Base-by-base conservation (phyloP, 768 basidiomycete genomes). In the Naganishia kalamii region DNA sequence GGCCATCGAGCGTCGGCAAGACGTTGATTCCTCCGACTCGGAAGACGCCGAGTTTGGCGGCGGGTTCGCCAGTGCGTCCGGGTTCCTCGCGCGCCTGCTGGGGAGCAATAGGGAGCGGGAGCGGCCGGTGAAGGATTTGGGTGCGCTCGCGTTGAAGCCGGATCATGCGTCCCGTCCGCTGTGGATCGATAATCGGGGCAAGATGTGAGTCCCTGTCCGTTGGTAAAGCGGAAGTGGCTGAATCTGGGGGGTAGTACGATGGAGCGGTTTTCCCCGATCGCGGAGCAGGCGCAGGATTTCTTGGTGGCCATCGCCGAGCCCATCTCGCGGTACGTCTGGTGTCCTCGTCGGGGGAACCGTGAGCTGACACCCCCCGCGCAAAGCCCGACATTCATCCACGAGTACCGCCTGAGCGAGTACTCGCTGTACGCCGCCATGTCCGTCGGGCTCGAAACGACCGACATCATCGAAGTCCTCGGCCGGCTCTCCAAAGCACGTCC, bases 401-500 rank as follows among this genome's bases (percentile, higher is more conserved):
- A 98, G 82, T 99, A 98, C 83, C 92, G 94, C 80, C 85, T 99
- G 75, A 98, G 94, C 64, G 88, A 92, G 48, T 96, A 98, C 79
- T 98, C 94, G 19, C 82, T 99, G 17, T 98, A 99, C 78, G 96
- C 96, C 66, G 96, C 96, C 54, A 94, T 99, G 68, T 97, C 94
- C 15, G 96, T 99, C 66, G 96, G 96, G 30, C 81, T 99, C 30
- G 91, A 98, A 77, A 98, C 96, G 10, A 88, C 94, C 71, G 93
- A 98, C 77, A 98, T 98, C 71, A 96, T 98, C 78, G 92, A 93
- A 82, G 94, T 97, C 71, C 66, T 81, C 19, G 75, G 77, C 23
- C 74, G 81, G 13, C 69, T 81, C 30, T 76, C 74, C 66, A 83
- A 77, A 65, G 79, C 80, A 67, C 80, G 74, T 40, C 65, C 50